phyloP scores from a whole-genome alignment of 2,329 filamentous ascomycete genomes.

The Grosmannia penicillata region DNA sequence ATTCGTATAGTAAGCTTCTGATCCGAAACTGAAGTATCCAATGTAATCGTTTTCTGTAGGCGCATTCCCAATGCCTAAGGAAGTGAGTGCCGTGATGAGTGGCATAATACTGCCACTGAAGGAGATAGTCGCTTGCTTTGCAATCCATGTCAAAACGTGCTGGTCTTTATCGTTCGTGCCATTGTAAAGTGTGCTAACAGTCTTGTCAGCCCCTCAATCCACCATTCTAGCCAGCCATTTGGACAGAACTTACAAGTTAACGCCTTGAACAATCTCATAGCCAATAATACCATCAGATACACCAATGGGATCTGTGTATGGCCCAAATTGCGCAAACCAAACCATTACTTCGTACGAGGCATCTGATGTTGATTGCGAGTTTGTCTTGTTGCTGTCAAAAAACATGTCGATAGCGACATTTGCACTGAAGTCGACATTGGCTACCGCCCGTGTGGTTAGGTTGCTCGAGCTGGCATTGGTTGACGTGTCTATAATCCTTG shows the following conservation, averaged over 20 bases:
- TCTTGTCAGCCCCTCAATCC: neutral
- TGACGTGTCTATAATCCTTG: neutral
- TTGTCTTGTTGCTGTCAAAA: constrained; percentile 27
- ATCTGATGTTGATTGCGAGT: neutral
- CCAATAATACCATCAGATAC: constrained; percentile 16
- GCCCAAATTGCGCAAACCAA: constrained; percentile 4
- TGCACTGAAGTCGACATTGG: constrained; percentile 23
- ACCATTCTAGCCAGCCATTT: too few relatives aligned
- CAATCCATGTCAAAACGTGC: constrained; percentile 35
- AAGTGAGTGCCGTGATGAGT: constrained; percentile 25
- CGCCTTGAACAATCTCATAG: constrained; percentile 23
- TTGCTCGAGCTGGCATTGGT: neutral
- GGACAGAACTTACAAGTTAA: constrained; percentile 17
- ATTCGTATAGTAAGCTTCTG: constrained; percentile 29
- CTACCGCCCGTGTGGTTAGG: neutral
- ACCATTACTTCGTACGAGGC: constrained; percentile 6
- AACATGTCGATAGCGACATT: constrained; percentile 47
- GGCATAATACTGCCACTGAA: constrained; percentile 33
- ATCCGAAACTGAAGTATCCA: constrained; percentile 37
- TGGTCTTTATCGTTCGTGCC: constrained; percentile 25
- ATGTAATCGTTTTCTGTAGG: constrained; percentile 28
- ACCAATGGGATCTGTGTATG: constrained; percentile 20
- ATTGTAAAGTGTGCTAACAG: constrained; percentile 21
- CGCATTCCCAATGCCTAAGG: constrained; percentile 17
- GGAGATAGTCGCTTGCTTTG: constrained; percentile 17